Conservation (phyloP, 805 yeast genomes). For the Wickerhamiella shivajii region DNA sequence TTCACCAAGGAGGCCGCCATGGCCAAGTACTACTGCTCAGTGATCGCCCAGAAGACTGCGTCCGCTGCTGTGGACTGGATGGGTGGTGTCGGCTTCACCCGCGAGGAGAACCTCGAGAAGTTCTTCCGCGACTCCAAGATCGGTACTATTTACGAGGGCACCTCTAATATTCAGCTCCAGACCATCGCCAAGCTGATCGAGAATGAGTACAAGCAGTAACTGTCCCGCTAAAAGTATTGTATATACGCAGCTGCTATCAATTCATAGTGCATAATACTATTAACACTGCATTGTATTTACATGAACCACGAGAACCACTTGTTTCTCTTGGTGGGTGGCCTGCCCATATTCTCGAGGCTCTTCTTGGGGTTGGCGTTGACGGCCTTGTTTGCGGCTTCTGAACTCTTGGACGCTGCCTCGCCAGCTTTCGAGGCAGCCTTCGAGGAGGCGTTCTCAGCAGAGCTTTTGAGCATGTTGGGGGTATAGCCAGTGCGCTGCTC, state of each 20-base stretch:
- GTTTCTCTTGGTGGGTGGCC: constrained; percentile 1
- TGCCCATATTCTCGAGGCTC: constrained; percentile 1
- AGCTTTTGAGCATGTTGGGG: not conserved
- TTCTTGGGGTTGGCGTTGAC: not conserved
- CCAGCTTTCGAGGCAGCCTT: not conserved
- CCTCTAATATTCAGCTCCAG: constrained; percentile 31
- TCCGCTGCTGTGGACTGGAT: constrained; percentile 33
- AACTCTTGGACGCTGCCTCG: not conserved
- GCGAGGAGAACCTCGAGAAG: constrained; percentile 30
- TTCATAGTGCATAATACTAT: too few relatives aligned
- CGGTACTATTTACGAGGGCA: constrained; percentile 33
- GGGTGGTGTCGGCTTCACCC: constrained; percentile 35
- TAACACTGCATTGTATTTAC: not conserved
- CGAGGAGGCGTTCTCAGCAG: not conserved
- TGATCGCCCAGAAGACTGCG: constrained; percentile 28
- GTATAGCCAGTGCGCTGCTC: too few relatives aligned
- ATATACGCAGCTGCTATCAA: not conserved
- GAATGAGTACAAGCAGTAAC: constrained; percentile 18
- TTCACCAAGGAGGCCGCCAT: constrained; percentile 33
- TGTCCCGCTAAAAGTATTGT: not conserved
- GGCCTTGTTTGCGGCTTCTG: not conserved
- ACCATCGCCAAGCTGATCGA: constrained; percentile 30
- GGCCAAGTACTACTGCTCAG: constrained; percentile 31
- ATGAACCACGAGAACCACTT: constrained; percentile 4
- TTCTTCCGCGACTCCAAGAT: constrained; percentile 32